Conservation (phyloP, 176 grass and related monocot genomes). For the Tillandsia leiboldiana region DNA sequence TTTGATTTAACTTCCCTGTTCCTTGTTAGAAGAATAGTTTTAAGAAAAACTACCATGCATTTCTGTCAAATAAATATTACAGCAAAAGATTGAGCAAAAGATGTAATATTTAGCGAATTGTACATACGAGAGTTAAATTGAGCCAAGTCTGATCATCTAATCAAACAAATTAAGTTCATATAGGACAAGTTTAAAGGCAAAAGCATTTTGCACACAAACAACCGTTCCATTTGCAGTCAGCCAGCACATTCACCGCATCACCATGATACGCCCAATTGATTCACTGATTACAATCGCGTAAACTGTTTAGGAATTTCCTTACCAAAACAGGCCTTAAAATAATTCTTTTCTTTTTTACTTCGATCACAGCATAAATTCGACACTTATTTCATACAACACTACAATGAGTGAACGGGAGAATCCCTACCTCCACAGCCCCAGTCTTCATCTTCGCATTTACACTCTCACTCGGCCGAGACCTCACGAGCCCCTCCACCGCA, state of each 20-base stretch:
- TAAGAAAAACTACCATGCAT: not conserved
- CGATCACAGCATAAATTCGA: too few species aligned
- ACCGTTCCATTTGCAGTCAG: too few species aligned
- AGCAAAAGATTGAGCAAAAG: not conserved
- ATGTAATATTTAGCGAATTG: not conserved
- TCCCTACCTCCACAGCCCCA: slow-evolving; percentile 70
- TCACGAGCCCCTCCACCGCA: slow-evolving; percentile 60
- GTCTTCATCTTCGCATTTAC: slow-evolving; percentile 91
- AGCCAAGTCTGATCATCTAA: not conserved
- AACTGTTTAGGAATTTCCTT: too few species aligned
- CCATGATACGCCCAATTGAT: too few species aligned
- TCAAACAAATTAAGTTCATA: not conserved
- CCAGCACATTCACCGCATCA: too few species aligned
- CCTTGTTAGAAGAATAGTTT: not conserved
- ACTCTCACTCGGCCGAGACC: slow-evolving; percentile 42
- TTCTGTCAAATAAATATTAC: not conserved
- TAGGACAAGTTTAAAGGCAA: not conserved
- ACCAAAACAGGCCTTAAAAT: too few species aligned
- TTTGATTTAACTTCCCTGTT: not conserved
- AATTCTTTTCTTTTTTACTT: too few species aligned
- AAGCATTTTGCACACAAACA: too few species aligned
- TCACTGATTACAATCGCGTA: too few species aligned
- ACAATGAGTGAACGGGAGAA: not conserved
- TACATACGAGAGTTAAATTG: not conserved
- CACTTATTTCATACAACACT: not conserved